Evolutionary conservation across 192 early-diverging fungal genomes (phyloP).

Genomic region (Coemansia sp.): DNA sequence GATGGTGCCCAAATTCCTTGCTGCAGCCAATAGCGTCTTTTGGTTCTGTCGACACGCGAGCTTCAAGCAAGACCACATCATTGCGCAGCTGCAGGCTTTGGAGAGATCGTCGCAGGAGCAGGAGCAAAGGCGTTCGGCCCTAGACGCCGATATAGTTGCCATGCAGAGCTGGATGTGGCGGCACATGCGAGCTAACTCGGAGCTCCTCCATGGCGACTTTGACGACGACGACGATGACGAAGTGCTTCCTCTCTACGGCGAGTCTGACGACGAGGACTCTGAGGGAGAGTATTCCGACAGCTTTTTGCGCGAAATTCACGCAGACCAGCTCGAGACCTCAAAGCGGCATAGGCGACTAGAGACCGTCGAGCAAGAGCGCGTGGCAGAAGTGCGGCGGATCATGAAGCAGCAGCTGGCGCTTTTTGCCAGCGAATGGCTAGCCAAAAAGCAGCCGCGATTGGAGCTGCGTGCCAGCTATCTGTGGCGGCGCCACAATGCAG

Average conservation of each 20-base stretch:
- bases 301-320: slow-evolving; percentile 21
- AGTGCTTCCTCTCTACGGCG: slow-evolving; percentile 53
- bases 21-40: neutral
- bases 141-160: neutral
- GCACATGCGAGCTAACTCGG: neutral
- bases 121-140: neutral
- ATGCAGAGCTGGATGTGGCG: slow-evolving; percentile 12
- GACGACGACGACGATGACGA: slow-evolving; percentile 8
- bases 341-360: neutral
- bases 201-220: neutral
- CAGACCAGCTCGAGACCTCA: slow-evolving; percentile 2
- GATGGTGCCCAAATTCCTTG: neutral
- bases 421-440: slow-evolving; percentile 25
- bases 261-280: slow-evolving; percentile 24
- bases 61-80: neutral
- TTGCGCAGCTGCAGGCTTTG: neutral
- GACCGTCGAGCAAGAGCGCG: neutral
- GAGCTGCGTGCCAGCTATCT: neutral
- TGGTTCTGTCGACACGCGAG: slow-evolving; percentile 21
- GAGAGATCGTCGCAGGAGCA: neutral
- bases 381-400: neutral
- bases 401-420: slow-evolving; percentile 12
- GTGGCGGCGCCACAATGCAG: slow-evolving; percentile 17
- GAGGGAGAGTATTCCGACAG: slow-evolving; percentile 29
- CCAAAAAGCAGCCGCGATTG: neutral